phyloP scores from a whole-genome alignment of 805 yeast genomes.

The Groenewaldozyma salmanticensis region DNA sequence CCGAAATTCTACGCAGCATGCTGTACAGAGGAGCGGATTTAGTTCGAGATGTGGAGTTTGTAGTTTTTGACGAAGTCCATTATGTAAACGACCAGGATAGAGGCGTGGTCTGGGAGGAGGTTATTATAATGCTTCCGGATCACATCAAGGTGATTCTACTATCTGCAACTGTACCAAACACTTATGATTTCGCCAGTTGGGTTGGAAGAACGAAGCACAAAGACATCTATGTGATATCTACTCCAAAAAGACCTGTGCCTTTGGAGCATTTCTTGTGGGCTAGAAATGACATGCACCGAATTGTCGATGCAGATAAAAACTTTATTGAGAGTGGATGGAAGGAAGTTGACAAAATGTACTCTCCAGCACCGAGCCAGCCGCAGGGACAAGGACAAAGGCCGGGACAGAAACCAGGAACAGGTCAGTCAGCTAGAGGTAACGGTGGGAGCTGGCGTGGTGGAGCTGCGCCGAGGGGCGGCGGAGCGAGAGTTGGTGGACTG shows the following conservation, averaged over 20 bases:
- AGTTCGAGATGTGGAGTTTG: constrained; percentile 94
- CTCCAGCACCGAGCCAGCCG: constrained; percentile 1
- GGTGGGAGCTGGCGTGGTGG: constrained; percentile 27
- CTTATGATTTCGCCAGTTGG: constrained; percentile 97
- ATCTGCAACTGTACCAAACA: constrained; percentile 98
- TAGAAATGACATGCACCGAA: constrained; percentile 58
- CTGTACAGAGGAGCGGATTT: constrained; percentile 92
- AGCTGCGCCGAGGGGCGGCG: constrained; percentile 18
- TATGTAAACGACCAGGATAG: constrained; percentile 94
- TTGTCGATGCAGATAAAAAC: constrained; percentile 62
- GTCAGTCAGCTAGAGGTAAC: constrained; percentile 30
- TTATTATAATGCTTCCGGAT: constrained; percentile 93
- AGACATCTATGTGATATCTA: constrained; percentile 91
- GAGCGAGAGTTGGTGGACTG: constrained; percentile 24
- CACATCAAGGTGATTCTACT: constrained; percentile 85
- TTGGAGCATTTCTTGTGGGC: constrained; percentile 82
- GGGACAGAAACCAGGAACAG: constrained; percentile 37
- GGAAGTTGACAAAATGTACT: constrained; percentile 7
- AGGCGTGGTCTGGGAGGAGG: constrained; percentile 99
- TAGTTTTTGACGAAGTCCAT: constrained; percentile 95
- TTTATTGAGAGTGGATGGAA: constrained; percentile 57
- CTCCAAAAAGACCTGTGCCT: constrained; percentile 96
- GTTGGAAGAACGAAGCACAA: constrained; percentile 95
- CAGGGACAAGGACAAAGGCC: constrained; percentile 17
- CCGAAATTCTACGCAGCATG: constrained; percentile 93